Evolutionary conservation across 106 monocot species (phyloP), one percentile per base, ranked within the genome.

Genomic region (Acorus gramineus): DNA sequence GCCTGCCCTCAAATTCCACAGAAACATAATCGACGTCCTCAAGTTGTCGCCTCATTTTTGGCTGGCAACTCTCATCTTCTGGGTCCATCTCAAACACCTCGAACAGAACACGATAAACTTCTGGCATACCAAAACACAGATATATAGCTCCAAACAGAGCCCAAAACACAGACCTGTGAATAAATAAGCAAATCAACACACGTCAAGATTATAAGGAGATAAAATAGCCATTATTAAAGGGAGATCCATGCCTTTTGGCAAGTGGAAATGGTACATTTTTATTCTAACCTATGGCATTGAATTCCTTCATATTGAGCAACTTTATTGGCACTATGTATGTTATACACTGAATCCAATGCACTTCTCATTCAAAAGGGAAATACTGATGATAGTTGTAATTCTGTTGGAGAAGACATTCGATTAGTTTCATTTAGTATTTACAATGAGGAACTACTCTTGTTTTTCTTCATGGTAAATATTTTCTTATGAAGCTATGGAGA

Each of bases 1-100:
- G 82, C 63, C 75, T 79, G 53, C 63, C 79, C 68, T 96, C 95
- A 74, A 96, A 96, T 73, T 96, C 95, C 44, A 74, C 85, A 11
- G 95, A 96, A 50, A 96, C 90, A 74, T 87, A 85, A 79, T 96
- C 95, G 42, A 96, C 87, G 72, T 96, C 95, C 64, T 96, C 90
- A 13, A 90, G 71, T 58, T 96, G 95, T 8, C 95, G 68, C 53
- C 95, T 87, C 66, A 90, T 70, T 69, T 78, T 90, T 43, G 95
- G 95, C 62, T 96, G 95, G 61, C 85, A 96, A 55, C 73, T 82
- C 55, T 96, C 90, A 65, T 90, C 90, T 52, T 96, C 95, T 10
- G 95, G 90, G 66, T 96, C 95, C 87, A 96, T 87, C 64, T 85
- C 90, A 77, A 96, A 90, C 53, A 77, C 95, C 72, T 96, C 95